A percentile compares a stretch with the other conserved stretches of the same genome.
phyloP scores from a whole-genome alignment of 1,284 basidiomycete genomes.

The Vanrija pseudolonga region DNA sequence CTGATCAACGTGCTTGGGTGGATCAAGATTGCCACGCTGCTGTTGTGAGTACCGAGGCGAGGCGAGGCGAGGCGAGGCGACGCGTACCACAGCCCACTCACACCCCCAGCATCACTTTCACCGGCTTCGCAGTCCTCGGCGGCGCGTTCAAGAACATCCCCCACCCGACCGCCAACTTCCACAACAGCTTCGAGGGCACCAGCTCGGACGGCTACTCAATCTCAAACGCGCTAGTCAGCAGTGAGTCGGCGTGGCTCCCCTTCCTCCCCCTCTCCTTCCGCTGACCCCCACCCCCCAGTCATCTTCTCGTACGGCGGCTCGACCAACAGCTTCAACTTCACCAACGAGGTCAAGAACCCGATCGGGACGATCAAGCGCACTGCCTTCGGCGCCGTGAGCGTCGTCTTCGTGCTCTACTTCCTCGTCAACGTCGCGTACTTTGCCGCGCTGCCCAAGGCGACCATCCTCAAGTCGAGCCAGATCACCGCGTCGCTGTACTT shows the following conservation, averaged over 20 bases:
- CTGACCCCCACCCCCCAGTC: neutral
- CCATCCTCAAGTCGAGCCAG: constrained; percentile 35
- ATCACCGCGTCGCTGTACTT: constrained; percentile 47
- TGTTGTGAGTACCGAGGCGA: neutral
- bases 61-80: no score
- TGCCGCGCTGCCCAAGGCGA: constrained; percentile 42
- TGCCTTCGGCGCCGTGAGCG: constrained; percentile 22
- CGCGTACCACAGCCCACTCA: no score
- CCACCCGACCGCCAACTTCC: constrained; percentile 54
- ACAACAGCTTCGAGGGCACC: constrained; percentile 54
- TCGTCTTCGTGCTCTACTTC: constrained; percentile 37
- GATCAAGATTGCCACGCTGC: constrained; percentile 3
- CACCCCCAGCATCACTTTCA: constrained; percentile 42
- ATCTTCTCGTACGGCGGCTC: constrained; percentile 45
- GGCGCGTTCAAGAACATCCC: constrained; percentile 51
- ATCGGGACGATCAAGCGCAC: constrained; percentile 34
- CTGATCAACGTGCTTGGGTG: neutral
- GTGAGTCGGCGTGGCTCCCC: neutral
- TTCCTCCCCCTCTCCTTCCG: no score
- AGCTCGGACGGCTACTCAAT: constrained; percentile 51
- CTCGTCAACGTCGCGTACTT: constrained; percentile 46
- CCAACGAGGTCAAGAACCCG: constrained; percentile 51
- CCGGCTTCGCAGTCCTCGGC: constrained; percentile 55
- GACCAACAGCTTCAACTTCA: constrained; percentile 52
- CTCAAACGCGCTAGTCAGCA: constrained; percentile 40